Evolutionary conservation across 495 filamentous ascomycete species (phyloP), one percentile per base, ranked within the genome.

Genomic region (Penicillium paxilli): DNA sequence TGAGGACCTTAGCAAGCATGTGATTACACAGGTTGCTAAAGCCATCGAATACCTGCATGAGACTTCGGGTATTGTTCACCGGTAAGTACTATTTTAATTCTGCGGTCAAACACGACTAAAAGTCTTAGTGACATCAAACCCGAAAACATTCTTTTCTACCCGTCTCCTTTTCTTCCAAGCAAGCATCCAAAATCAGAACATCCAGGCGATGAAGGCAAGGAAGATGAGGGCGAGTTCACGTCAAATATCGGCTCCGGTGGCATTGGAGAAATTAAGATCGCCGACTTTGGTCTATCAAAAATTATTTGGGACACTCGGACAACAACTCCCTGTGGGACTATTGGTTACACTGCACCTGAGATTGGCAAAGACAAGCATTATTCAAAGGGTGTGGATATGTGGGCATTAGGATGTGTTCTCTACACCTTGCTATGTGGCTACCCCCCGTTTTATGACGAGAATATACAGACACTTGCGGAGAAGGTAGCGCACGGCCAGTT

Each of bases 381-480:
- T 61, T 94, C 91, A 4, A 96, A 94, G 73, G 89, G 88, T 47
- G 91, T 96, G 30, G 91, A 96, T 57, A 96, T 96, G 91, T 96
- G 91, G 91, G 91, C 91, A 19, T 65, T 96, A 7, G 91, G 91
- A 11, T 96, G 91, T 68, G 91, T 96, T 3, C 78, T 96, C 7
- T 96, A 95, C 70, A 95, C 91, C 4, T 74, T 96, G 12, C 81
- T 96, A 16, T 94, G 90, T 58, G 91, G 91, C 17, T 96, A 94
- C 72, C 91, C 91, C 5, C 91, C 91, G 5, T 96, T 96, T 69
- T 95, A 94, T 73, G 91, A 96, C 63, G 91, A 95, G 66, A 90
- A 87, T 59, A 94, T 96, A 64, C 87, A 91, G 56, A 83, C 91
- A 2, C 81, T 96, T 55, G 94, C 90, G 5, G 89, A 94, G 58